phyloP scores from a whole-genome alignment of 805 yeast species.

The Starmerella scarabaei region DNA sequence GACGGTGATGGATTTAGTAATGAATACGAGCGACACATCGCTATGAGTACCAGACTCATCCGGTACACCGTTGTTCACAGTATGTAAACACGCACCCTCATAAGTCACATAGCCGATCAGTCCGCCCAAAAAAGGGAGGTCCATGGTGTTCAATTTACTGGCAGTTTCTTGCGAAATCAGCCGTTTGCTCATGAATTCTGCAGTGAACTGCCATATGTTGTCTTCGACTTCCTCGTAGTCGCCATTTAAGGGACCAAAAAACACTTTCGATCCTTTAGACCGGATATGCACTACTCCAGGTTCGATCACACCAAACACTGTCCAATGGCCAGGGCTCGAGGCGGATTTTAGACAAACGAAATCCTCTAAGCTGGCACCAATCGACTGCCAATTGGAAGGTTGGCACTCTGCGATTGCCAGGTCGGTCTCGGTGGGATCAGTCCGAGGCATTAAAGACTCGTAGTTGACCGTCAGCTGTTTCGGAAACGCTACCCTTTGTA shows the following conservation, averaged over 20 bases:
- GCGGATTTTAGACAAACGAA: constrained; percentile 65
- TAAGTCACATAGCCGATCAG: constrained; percentile 74
- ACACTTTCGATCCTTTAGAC: constrained; percentile 10
- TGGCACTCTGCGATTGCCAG: neutral
- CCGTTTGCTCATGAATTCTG: constrained; percentile 18
- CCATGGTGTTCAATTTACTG: constrained; percentile 11
- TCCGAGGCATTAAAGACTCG: constrained; percentile 1
- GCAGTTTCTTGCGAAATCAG: constrained; percentile 21
- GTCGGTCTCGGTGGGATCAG: neutral
- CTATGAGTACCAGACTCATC: constrained; percentile 15
- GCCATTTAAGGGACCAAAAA: too few relatives aligned
- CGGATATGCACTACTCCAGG: constrained; percentile 15
- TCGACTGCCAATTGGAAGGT: constrained; percentile 2
- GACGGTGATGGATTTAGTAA: constrained; percentile 15
- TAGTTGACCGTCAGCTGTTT: constrained; percentile 2
- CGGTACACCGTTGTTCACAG: constrained; percentile 1
- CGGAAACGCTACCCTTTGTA: constrained; percentile 5
- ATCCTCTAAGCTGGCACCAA: constrained; percentile 26
- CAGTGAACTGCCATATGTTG: constrained; percentile 9
- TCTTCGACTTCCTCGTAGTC: constrained; percentile 13
- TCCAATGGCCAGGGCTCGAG: constrained; percentile 74
- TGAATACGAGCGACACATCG: constrained; percentile 20
- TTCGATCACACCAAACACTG: constrained; percentile 55
- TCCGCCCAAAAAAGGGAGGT: constrained; percentile 83
- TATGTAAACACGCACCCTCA: constrained; percentile 45